Conservation (phyloP, 768 basidiomycete species). For the Boletus sp. region DNA sequence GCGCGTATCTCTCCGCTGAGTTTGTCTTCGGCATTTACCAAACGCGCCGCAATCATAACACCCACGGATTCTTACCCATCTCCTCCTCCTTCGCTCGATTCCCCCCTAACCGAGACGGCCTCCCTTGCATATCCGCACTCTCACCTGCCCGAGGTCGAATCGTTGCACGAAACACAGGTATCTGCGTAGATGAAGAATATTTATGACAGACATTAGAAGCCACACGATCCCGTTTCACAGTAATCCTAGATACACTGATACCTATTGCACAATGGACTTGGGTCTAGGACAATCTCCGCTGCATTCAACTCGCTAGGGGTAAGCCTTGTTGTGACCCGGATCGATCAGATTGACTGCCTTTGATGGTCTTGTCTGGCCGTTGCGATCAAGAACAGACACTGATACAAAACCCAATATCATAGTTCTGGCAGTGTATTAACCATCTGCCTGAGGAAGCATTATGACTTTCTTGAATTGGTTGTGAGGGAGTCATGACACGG, state of each 20-base stretch:
- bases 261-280: not conserved
- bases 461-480: slow-evolving; percentile 8
- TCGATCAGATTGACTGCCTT: not conserved
- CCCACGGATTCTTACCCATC: slow-evolving; percentile 48
- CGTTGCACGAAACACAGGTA: slow-evolving; percentile 14
- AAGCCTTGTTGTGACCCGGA: not conserved
- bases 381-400: not conserved
- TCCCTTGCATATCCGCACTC: slow-evolving; percentile 13
- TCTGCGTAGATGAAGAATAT: slow-evolving; percentile 19
- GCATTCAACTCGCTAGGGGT: not conserved
- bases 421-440: not conserved
- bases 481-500: slow-evolving; percentile 18
- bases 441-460: not conserved
- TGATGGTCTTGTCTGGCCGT: not conserved
- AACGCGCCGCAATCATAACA: slow-evolving; percentile 23
- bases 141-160: slow-evolving; percentile 1
- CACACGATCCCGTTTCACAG: not conserved
- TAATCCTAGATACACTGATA: not conserved
- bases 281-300: not conserved
- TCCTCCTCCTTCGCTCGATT: slow-evolving; percentile 38
- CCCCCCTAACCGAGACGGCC: slow-evolving; percentile 16
- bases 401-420: no score
- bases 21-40: slow-evolving; percentile 18
- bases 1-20: slow-evolving; percentile 17
- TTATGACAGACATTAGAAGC: slow-evolving; percentile 16